A percentile compares a stretch with the other conserved stretches of the same genome.
These are phyloP conservation scores for Amanita molliuscula DNA, from an alignment of 768 basidiomycete genomes.

Conservation along the genomic window DNA sequence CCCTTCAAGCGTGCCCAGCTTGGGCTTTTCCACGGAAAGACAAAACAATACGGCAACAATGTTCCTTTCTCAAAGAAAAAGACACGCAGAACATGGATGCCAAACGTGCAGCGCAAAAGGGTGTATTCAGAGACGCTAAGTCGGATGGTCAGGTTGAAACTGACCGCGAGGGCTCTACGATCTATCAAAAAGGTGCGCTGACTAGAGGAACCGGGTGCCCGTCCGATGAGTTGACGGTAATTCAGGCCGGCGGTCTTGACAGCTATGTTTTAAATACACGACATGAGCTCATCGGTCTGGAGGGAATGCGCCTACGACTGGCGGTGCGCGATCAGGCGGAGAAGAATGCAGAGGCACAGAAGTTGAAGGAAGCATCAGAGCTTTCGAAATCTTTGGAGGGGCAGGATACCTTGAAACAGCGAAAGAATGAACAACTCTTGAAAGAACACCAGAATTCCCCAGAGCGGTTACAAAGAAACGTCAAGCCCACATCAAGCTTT, in stretches of 20 bases:
- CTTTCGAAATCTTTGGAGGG: neutral
- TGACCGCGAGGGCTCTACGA: slow-evolving; percentile 67
- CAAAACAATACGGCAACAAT: slow-evolving; percentile 76
- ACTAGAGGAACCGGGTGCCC: too few relatives aligned
- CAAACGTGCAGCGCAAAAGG: slow-evolving; percentile 75
- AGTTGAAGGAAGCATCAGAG: neutral
- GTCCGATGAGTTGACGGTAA: neutral
- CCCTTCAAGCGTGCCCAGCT: slow-evolving; percentile 76
- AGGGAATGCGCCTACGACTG: slow-evolving; percentile 31
- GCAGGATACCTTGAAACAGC: slow-evolving; percentile 2
- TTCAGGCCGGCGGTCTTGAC: slow-evolving; percentile 61
- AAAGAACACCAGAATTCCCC: neutral
- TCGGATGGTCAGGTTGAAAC: slow-evolving; percentile 47
- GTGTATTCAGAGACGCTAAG: slow-evolving; percentile 58
- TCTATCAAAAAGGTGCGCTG: slow-evolving; percentile 71
- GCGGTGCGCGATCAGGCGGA: slow-evolving; percentile 10
- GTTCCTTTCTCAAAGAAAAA: slow-evolving; percentile 85
- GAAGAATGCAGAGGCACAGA: slow-evolving; percentile 1
- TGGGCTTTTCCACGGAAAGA: slow-evolving; percentile 78
- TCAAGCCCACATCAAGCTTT: slow-evolving; percentile 7
- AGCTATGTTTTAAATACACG: slow-evolving; percentile 48
- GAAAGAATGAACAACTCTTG: slow-evolving; percentile 3
- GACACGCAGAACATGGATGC: slow-evolving; percentile 81
- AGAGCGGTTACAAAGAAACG: neutral
- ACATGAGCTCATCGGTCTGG: slow-evolving; percentile 26